Evolutionary conservation across 495 filamentous ascomycete genomes (phyloP).

Genomic region (Penicillium robsamsonii): DNA sequence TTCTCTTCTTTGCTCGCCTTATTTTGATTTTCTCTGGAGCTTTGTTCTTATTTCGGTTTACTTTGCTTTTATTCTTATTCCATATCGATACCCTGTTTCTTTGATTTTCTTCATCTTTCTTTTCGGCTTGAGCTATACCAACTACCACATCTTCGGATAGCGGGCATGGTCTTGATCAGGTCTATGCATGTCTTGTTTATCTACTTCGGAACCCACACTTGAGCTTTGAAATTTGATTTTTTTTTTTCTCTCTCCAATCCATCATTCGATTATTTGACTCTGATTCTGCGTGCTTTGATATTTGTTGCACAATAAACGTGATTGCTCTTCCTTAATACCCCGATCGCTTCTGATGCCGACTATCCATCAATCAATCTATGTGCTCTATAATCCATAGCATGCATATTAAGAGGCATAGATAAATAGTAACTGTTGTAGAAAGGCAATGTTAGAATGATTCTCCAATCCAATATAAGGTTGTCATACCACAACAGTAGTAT

Average conservation of each 20-base stretch:
- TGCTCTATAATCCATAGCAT: not conserved
- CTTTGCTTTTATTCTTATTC: constrained; percentile 19
- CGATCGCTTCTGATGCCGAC: not conserved
- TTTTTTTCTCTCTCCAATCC: not conserved
- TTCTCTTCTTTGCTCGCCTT: not conserved
- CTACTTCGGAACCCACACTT: not conserved
- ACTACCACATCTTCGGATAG: not conserved
- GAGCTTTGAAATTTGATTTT: constrained; percentile 2
- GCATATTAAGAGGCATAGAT: not conserved
- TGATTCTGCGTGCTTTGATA: not conserved
- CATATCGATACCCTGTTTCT: constrained; percentile 40
- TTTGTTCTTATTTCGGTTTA: constrained; percentile 23
- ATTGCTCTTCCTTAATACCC: constrained; percentile 9
- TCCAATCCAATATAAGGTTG: not conserved
- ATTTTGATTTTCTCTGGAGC: constrained; percentile 22
- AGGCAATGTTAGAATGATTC: not conserved
- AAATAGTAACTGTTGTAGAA: not conserved
- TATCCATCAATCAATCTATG: constrained; percentile 2
- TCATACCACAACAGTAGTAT: not conserved
- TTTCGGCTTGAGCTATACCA: not conserved
- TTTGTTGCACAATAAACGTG: constrained; percentile 4
- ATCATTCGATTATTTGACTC: not conserved
- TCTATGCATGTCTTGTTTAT: constrained; percentile 7
- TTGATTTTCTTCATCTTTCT: constrained; percentile 1
- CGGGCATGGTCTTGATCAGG: not conserved